These are phyloP conservation scores for Daldinia concentrica DNA, from an alignment of 495 filamentous ascomycete genomes.

Conservation along the genomic window DNA sequence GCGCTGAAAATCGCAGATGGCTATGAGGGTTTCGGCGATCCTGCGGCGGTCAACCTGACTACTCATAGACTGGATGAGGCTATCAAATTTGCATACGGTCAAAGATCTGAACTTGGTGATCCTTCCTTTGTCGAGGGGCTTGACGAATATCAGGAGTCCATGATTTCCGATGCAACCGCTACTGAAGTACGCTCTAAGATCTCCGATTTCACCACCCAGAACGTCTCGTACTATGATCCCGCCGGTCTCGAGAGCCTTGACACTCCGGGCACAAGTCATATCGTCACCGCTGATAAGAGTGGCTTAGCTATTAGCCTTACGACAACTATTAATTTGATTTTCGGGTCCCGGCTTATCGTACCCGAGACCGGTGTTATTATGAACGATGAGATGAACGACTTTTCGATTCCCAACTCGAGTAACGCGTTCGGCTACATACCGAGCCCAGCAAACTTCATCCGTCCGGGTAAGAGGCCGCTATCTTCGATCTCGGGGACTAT, in stretches of 20 bases:
- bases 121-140: slow-evolving; percentile 73
- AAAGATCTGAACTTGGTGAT: slow-evolving; percentile 73
- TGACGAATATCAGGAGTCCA: slow-evolving; percentile 68
- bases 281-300: slow-evolving; percentile 69
- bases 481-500: slow-evolving; percentile 83
- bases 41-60: slow-evolving; percentile 65
- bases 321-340: slow-evolving; percentile 80
- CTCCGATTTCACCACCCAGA: slow-evolving; percentile 68
- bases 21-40: slow-evolving; percentile 66
- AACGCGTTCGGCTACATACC: slow-evolving; percentile 88
- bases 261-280: slow-evolving; percentile 74
- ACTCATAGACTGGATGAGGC: slow-evolving; percentile 82
- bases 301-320: slow-evolving; percentile 75
- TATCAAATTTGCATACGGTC: slow-evolving; percentile 81
- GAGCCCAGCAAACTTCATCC: slow-evolving; percentile 81
- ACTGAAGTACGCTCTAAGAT: slow-evolving; percentile 70
- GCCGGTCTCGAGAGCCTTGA: slow-evolving; percentile 67
- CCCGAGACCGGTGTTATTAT: slow-evolving; percentile 83
- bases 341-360: slow-evolving; percentile 76
- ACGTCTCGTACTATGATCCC: slow-evolving; percentile 73
- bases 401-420: slow-evolving; percentile 76
- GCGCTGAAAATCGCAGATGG: slow-evolving; percentile 76
- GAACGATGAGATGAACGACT: slow-evolving; percentile 97
- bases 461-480: slow-evolving; percentile 81
- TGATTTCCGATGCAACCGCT: slow-evolving; percentile 68